Percentiles rank a stretch among this genome's conserved stretches.
phyloP scores from a whole-genome alignment of 495 filamentous ascomycete species.

The Lichenothelia convexa region DNA sequence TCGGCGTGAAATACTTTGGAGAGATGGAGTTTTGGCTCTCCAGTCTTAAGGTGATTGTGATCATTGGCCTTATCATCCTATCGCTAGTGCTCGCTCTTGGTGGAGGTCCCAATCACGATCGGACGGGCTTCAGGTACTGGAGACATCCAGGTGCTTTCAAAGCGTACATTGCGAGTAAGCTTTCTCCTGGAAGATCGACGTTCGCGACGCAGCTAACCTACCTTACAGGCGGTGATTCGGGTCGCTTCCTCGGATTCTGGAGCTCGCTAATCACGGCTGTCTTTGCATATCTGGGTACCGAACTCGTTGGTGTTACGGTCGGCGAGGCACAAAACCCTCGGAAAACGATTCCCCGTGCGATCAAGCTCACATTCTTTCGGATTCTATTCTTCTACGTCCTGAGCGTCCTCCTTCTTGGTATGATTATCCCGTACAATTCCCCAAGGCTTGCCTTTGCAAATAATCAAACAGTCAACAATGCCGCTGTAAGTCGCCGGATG shows the following conservation, averaged over 20 bases:
- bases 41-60: conserved; percentile 16
- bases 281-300: conserved; percentile 72
- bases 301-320: conserved; percentile 55
- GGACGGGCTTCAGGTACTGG: conserved; percentile 67
- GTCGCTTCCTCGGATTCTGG: conserved; percentile 60
- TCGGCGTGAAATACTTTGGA: conserved; percentile 50
- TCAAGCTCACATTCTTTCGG: conserved; percentile 23
- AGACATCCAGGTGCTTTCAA: conserved; percentile 45
- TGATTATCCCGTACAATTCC: conserved; percentile 38
- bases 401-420: conserved; percentile 33
- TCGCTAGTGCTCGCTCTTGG: conserved; percentile 52
- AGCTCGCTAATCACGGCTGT: conserved; percentile 57
- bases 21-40: conserved; percentile 75
- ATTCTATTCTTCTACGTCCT: conserved; percentile 27
- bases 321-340: conserved; percentile 26
- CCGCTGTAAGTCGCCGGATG: too few relatives aligned
- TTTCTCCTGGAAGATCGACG: too few relatives aligned
- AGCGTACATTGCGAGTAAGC: conserved; percentile 7
- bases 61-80: conserved; percentile 28
- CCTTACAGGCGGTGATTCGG: conserved; percentile 21
- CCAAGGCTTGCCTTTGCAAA: conserved; percentile 35
- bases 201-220: too few relatives aligned
- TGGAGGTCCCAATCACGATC: conserved; percentile 40
- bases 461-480: conserved; percentile 14
- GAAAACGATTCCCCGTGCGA: conserved; percentile 20